Conservation (phyloP, 768 basidiomycete genomes). For the Hericium rajendrae region DNA sequence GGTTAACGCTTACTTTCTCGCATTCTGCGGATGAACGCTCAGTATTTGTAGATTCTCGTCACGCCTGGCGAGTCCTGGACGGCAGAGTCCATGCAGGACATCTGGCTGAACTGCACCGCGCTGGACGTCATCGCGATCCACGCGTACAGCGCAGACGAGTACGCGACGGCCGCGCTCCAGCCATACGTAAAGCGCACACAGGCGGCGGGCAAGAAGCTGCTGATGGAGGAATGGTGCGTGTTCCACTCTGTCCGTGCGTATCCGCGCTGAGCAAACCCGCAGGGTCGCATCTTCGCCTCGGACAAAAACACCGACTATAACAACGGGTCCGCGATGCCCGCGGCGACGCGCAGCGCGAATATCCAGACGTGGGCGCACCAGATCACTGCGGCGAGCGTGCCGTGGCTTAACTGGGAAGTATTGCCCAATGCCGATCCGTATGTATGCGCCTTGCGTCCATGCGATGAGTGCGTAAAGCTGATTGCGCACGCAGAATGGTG, state of each 20-base stretch:
- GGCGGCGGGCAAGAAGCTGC: slow-evolving; percentile 26
- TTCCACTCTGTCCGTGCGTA: slow-evolving; percentile 19
- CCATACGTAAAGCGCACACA: slow-evolving; percentile 19
- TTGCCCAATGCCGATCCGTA: slow-evolving; percentile 22
- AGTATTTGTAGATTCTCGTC: slow-evolving; percentile 17
- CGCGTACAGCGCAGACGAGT: slow-evolving; percentile 26
- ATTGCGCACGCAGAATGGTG: slow-evolving; percentile 20
- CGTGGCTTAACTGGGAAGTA: slow-evolving; percentile 32
- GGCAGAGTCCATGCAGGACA: slow-evolving; percentile 20
- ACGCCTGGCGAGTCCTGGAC: slow-evolving; percentile 22
- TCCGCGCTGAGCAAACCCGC: not conserved
- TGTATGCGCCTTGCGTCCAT: not conserved
- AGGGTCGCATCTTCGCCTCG: too few relatives aligned
- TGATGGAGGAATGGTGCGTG: slow-evolving; percentile 29
- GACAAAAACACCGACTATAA: not conserved
- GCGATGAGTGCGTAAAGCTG: slow-evolving; percentile 7
- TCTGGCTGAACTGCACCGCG: slow-evolving; percentile 16
- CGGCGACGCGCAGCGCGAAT: slow-evolving; percentile 22
- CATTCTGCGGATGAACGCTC: not conserved
- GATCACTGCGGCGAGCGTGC: slow-evolving; percentile 26
- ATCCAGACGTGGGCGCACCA: slow-evolving; percentile 24
- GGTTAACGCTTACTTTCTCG: not conserved
- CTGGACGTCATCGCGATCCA: slow-evolving; percentile 27
- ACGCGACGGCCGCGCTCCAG: slow-evolving; percentile 16
- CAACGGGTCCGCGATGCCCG: slow-evolving; percentile 13